Base-by-base conservation (phyloP, 2,329 filamentous ascomycete genomes). In the Colletotrichum simmondsii region DNA sequence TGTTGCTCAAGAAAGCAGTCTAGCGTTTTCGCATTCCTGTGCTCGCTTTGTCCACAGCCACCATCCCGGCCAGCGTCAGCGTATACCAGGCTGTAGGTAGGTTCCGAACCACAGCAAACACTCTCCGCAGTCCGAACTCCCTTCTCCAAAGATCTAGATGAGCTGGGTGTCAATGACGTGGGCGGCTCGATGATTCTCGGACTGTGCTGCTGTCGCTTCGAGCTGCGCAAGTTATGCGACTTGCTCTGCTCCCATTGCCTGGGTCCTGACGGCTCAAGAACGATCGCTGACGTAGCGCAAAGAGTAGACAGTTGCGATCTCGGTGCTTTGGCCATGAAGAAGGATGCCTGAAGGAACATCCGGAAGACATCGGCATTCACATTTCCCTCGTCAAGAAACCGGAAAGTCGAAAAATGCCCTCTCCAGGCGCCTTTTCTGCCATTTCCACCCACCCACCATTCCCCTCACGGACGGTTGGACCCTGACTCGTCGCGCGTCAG, bases 351-450 rank as follows among this genome's bases (percentile, higher is more conserved):
- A 42, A 37, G 28, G n/a, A 11, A 19, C 28, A 6, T 32, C 42
- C 28, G 42, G 32, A 4, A n/a, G 11, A 4, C 12, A 12, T 6
- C 8, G 42, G 19, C n/a, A 22, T 3, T 4, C 19, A 49, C 22
- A 56, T n/a, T 11, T 10, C 28, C 46, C 46, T 14, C 22, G 26
- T 32, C 14, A 19, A 30, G 10, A 24, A 12, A 53, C 30, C 68
- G 64, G 30, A 59, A 30, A 68, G n/a, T 28, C 16, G 3, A 22
- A 30, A 37, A 58, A 58, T 52, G 57, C 68, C 64, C 64, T 71
- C 28, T 22, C 53, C 26, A n/a, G 8, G 24, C 37, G 24, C 22
- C 52, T 42, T 57, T 35, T 64, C 32, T 49, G 16, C n/a, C 59
- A 64, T 63, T 11, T 22, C 8, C 42, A 22, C 37, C 37, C 14